Base-by-base conservation (phyloP, 2,329 filamentous ascomycete species). In the Boeremia exigua region DNA sequence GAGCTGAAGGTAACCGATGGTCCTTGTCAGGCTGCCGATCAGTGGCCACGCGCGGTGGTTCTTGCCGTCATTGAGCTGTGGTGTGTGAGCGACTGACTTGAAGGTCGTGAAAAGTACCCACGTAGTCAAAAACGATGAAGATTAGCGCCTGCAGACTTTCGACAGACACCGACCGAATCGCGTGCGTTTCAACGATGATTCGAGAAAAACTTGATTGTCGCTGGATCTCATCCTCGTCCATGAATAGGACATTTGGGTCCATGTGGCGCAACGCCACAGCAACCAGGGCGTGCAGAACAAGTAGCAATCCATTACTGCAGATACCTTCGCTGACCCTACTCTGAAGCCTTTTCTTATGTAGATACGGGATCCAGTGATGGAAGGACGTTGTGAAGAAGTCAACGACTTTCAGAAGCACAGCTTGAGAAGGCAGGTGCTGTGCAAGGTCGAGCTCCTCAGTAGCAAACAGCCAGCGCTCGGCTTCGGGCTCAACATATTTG, bases 341-440 rank as follows among this genome's bases (percentile, higher is more conserved):
- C 28, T 66, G 68, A 3, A 73, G 58, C n/a, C 69, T 54, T 25
- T 67, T 46, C 48, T 73, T 73, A 55, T 73, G 70, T 1, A 72
- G 49, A 29, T 70, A 72, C 1, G 71, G 71, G 8, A 73, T 70
- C 71, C 71, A 73, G 39, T 73, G 71, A 54, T 73, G 71, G n/a
- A 72, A 72, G 0, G 71, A 70, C 9, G 61, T 52, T 27, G 67
- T 72, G 29, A 72, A 73, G 36, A 68, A 72, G 27, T 72, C 67
- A 3, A 60, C 67, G 7, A 72, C 48, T 36, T 67, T 71, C 33
- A 65, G 30, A 1, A 73, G 58, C 8, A 72, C 40, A 17, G 61
- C 56, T 40, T 70, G 68, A 11, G 62, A 39, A 14, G 71, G 71
- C 23, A 73, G 34, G 19, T 72, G 59, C 11, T 69, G 63, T 6